Percentiles rank a stretch among this genome's conserved stretches.
Conservation (phyloP, 2,329 filamentous ascomycete species). For the Fusarium buxicola region DNA sequence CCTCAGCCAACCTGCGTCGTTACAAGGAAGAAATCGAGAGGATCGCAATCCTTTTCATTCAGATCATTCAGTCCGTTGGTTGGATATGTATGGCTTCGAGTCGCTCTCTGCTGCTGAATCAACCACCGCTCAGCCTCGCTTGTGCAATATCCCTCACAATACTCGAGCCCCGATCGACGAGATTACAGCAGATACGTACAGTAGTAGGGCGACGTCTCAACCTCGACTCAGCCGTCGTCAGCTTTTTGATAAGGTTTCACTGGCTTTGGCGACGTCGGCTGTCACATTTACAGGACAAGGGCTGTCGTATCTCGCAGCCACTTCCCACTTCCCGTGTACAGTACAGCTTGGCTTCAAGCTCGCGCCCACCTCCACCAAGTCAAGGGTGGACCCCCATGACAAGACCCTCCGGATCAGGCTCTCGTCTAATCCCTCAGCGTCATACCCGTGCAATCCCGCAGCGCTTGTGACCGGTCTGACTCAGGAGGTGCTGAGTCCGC, state of each 20-base stretch:
- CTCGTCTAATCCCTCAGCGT: conserved; percentile 14
- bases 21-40: conserved; percentile 14
- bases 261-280: conserved; percentile 9
- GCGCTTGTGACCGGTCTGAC: conserved; percentile 30
- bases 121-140: conserved; percentile 4
- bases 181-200: neutral
- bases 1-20: conserved; percentile 13
- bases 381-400: conserved; percentile 10
- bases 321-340: conserved; percentile 18
- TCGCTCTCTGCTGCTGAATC: neutral
- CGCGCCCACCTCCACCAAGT: conserved; percentile 27
- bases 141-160: neutral
- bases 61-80: conserved; percentile 1
- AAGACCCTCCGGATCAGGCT: conserved; percentile 12
- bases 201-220: neutral
- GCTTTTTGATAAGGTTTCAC: conserved; percentile 13
- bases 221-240: neutral
- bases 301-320: conserved; percentile 27
- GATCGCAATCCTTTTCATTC: conserved; percentile 20
- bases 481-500: conserved; percentile 27
- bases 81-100: conserved; percentile 5
- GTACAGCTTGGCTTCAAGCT: conserved; percentile 29
- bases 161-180: neutral
- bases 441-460: conserved; percentile 28
- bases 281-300: conserved; percentile 17